Conservation (phyloP, 2,329 filamentous ascomycete species). For the Fulvia fulva region DNA sequence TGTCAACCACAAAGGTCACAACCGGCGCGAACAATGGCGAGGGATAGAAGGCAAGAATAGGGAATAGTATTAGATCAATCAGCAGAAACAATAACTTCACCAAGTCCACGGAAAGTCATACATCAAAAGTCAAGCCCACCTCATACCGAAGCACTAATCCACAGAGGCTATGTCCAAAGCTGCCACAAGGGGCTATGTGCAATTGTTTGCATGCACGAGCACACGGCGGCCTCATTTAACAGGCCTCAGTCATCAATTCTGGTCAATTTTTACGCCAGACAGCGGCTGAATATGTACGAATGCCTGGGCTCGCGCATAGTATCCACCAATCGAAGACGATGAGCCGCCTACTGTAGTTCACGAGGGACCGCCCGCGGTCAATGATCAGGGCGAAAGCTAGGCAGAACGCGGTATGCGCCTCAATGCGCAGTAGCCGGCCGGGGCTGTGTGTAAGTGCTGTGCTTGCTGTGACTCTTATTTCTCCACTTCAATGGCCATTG, state of each 20-base stretch:
- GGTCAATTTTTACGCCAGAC: not conserved
- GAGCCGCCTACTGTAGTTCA: not conserved
- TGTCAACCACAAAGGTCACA: not conserved
- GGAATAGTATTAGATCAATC: not conserved
- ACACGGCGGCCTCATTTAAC: not conserved
- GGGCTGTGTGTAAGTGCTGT: not conserved
- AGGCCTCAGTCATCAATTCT: not conserved
- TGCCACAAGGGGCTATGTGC: not conserved
- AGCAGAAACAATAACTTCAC: not conserved
- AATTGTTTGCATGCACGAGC: conserved; percentile 1
- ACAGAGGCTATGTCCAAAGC: not conserved
- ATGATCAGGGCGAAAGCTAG: not conserved
- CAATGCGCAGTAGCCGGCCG: not conserved
- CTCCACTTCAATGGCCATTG: not conserved
- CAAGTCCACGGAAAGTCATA: not conserved
- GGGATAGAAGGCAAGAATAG: not conserved
- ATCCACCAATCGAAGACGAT: not conserved
- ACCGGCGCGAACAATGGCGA: not conserved
- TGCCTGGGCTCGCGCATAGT: not conserved
- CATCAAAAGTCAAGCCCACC: not conserved
- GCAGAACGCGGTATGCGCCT: not conserved
- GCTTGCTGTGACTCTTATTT: not conserved
- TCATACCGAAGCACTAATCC: not conserved
- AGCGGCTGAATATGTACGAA: not conserved
- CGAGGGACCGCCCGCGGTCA: not conserved